Conservation (phyloP, 148 eudicot species). For the Amaranthus hypochondriacus region DNA sequence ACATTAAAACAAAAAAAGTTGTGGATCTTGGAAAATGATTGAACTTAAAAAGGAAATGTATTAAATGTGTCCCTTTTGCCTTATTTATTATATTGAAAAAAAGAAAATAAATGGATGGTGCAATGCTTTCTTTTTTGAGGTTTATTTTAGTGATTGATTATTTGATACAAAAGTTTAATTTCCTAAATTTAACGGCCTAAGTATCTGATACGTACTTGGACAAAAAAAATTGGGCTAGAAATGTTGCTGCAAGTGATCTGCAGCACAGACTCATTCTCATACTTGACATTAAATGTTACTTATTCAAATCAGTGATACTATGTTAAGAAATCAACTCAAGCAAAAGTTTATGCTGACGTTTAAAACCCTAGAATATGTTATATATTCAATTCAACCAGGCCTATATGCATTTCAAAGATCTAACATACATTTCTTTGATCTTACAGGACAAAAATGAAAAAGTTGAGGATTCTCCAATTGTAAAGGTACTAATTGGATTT, state of each 20-base stretch:
- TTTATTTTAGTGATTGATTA: neutral
- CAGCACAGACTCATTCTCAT: too few species aligned
- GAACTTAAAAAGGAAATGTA: neutral
- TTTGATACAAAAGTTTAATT: neutral
- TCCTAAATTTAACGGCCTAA: neutral
- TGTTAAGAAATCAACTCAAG: neutral
- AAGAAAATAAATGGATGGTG: too few species aligned
- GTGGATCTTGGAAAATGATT: neutral
- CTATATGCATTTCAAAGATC: too few species aligned
- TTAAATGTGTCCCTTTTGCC: neutral
- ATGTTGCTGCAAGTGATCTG: too few species aligned
- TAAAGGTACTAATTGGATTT: slow-evolving; percentile 20
- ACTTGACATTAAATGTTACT: too few species aligned
- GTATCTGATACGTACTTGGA: too few species aligned
- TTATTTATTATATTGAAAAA: neutral
- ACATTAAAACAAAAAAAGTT: neutral
- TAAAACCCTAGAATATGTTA: too few species aligned
- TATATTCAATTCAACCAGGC: too few species aligned
- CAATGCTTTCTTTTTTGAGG: neutral
- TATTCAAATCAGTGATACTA: too few species aligned
- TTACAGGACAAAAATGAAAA: slow-evolving; percentile 13
- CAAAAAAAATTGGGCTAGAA: too few species aligned
- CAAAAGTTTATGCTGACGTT: too few species aligned
- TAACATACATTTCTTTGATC: too few species aligned
- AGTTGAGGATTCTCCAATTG: slow-evolving; percentile 21